Conservation (phyloP, 352 stramenopile genomes). For the Pythium myriotylum region DNA sequence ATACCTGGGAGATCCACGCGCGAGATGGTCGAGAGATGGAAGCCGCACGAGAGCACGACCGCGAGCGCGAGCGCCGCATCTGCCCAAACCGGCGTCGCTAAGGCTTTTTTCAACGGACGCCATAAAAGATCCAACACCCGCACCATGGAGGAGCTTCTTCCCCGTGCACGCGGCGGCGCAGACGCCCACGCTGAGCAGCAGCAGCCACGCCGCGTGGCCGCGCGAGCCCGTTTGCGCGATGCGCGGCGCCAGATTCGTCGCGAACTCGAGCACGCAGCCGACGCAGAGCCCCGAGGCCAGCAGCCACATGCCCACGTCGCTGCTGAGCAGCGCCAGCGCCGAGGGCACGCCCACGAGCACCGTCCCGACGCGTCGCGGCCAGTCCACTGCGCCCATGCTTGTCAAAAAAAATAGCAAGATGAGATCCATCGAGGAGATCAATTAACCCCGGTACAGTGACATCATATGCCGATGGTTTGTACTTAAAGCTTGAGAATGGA, state of each 20-base stretch:
- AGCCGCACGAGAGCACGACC: conserved; percentile 36
- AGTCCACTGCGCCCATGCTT: conserved; percentile 45
- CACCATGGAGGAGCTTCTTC: conserved; percentile 24
- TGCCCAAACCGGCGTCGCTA: conserved; percentile 22
- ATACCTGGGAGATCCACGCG: conserved; percentile 49
- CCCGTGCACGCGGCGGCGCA: conserved; percentile 13
- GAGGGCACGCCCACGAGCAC: conserved; percentile 59
- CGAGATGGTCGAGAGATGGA: conserved; percentile 40
- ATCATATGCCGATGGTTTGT: background rate
- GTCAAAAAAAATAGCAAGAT: background rate
- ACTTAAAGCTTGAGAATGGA: too few species aligned
- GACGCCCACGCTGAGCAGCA: conserved; percentile 15
- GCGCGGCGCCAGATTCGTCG: conserved; percentile 35
- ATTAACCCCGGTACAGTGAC: too few species aligned
- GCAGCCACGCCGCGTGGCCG: conserved; percentile 20
- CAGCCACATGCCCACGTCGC: conserved; percentile 47
- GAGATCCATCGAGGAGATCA: background rate
- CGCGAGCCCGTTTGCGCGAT: conserved; percentile 2
- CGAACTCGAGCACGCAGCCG: conserved; percentile 65
- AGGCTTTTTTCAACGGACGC: background rate
- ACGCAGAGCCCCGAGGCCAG: conserved; percentile 53
- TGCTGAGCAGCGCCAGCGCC: conserved; percentile 57
- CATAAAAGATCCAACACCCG: background rate
- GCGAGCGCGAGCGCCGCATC: conserved; percentile 36
- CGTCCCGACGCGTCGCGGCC: conserved; percentile 56